Base-by-base conservation (phyloP, 805 yeast genomes). In the Sporopachydermia quercuum region DNA sequence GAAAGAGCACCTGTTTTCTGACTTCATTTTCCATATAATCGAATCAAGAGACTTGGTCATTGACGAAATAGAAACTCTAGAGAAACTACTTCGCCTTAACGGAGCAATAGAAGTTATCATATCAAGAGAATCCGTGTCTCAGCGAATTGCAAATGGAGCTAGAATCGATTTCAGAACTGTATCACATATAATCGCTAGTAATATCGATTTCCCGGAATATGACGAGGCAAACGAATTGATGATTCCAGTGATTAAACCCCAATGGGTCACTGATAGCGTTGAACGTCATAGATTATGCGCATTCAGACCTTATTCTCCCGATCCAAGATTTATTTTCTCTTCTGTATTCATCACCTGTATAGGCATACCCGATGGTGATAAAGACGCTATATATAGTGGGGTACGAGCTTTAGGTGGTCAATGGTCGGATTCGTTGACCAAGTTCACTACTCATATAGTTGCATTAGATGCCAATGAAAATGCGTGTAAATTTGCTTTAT, bases 331-430 rank as follows among this genome's bases (percentile, higher is more conserved):
- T 43, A 70, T 82, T 45, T 63, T 89, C 52, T 75, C 74, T 43
- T 69, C 71, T 39, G 68, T 73, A 14, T 71, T 72, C 45, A 60
- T 84, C 1, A 74, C 84, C 43, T 66, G 74, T 11, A 74, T 81
- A 4, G 70, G 72, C 18, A 54, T 74, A 17, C 66, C 77, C 0
- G 61, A 61, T 2, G 74, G 74, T 3, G 85, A 78, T 45, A 66
- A 70, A 37, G 87, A 77, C 41, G 73, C 71, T n/a, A 65, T 83
- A 13, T 69, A 74, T 46, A 77, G 76, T 4, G 83, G 80, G 0
- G 78, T 78, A 1, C 57, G 70, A 15, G 76, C 82, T 1, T 66
- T 82, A 43, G 97, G 96, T 2, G 97, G 95, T 3, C 76, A 71
- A 23, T 75, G 65, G 50, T 60, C 73, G 34, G 79, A 78, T 43